Evolutionary conservation across 306 rosid species (phyloP), one percentile per base, ranked within the genome.

Genomic region (Prunus kanzakura): DNA sequence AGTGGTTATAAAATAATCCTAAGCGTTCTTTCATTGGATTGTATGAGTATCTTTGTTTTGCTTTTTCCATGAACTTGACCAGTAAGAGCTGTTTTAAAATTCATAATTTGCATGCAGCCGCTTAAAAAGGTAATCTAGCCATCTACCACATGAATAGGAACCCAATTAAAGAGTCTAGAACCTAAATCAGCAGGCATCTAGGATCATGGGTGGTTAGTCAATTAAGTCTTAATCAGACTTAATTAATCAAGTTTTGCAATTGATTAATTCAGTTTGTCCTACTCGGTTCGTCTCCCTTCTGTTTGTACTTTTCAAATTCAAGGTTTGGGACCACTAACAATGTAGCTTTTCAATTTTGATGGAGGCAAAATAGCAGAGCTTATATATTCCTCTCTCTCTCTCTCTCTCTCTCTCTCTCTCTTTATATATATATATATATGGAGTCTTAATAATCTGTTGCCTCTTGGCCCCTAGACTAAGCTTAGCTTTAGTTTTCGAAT

Each of bases 11-110:
- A 55, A 69, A 69, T 51, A 71, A 25, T 71, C 29, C 11, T 38
- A 70, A 43, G 23, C 43, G 30, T 72, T 32, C 9, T 38, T 69
- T 22, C 54, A 29, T 60, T 63, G 64, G 70, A 72, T 72, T 77
- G 4, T 23, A 46, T 72, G 52, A 74, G 47, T 67, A 82, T 80
- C 47, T 55, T 77, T 47, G 79, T 52, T 47, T 70, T 32, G 46
- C 56, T 67, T 80, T 81, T 32, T 19, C 47, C 30, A 61, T 47
- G 14, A 41, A 68, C 64, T 73, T 73, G 74, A 54, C 9, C 43
- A 7, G 43, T 38, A 38, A 38, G 43, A 38, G 43, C 9, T 38
- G 43, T 38, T 38, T 38, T 38, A 0, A 38, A 38, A 66, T 61
- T 57, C 43, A 38, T 41, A 66, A 7, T 38, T 38, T 54, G 75